A percentile compares a stretch with the other conserved stretches of the same genome.
phyloP scores from a whole-genome alignment of 1,139 yeast species.

The Lodderomyces metapsilosis region DNA sequence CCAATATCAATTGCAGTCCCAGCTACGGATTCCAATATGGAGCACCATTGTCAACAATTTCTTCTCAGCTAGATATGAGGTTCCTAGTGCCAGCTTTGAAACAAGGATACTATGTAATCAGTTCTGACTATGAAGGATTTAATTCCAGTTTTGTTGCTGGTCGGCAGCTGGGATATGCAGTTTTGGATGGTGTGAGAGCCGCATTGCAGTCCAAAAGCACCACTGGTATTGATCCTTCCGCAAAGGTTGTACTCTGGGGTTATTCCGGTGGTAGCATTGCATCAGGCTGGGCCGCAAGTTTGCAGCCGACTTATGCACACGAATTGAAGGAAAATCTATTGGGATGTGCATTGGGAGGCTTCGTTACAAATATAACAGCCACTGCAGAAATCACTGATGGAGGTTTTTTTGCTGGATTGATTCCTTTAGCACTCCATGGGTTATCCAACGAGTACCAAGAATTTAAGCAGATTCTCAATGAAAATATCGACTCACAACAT shows the following conservation, averaged over 20 bases:
- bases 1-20: constrained; percentile 15
- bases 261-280: constrained; percentile 32
- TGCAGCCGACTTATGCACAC: constrained; percentile 35
- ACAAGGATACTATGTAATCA: constrained; percentile 27
- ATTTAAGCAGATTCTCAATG: constrained; percentile 4
- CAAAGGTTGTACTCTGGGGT: constrained; percentile 25
- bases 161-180: constrained; percentile 22
- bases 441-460: constrained; percentile 27
- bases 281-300: constrained; percentile 27
- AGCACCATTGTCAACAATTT: constrained; percentile 13
- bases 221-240: constrained; percentile 22
- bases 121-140: constrained; percentile 26
- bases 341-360: constrained; percentile 37
- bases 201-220: constrained; percentile 16
- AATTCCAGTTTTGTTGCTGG: constrained; percentile 25
- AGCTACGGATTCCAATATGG: constrained; percentile 16
- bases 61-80: constrained; percentile 20
- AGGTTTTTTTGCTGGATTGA: constrained; percentile 25
- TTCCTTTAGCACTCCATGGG: constrained; percentile 27
- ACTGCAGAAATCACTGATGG: constrained; percentile 28
- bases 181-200: constrained; percentile 24
- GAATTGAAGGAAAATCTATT: constrained; percentile 24
- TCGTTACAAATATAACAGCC: constrained; percentile 25
- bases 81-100: constrained; percentile 20
- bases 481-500: constrained; percentile 4